Percentiles rank a stretch among this genome's conserved stretches.
phyloP scores from a whole-genome alignment of 352 stramenopile species.

The Phytophthora brassicae region DNA sequence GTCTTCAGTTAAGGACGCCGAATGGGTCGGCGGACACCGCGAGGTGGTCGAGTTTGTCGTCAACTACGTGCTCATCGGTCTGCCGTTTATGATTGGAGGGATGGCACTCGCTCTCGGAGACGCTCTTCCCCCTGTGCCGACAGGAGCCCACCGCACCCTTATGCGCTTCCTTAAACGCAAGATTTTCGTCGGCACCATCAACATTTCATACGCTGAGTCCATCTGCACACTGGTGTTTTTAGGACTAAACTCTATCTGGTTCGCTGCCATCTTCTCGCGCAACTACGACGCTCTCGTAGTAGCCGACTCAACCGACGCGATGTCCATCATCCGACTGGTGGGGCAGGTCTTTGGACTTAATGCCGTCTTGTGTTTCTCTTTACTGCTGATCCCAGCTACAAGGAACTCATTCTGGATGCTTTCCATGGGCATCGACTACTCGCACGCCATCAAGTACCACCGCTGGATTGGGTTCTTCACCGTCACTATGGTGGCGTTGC shows the following conservation, averaged over 20 bases:
- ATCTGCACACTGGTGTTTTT: slow-evolving; percentile 71
- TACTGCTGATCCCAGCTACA: slow-evolving; percentile 63
- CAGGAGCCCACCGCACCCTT: slow-evolving; percentile 65
- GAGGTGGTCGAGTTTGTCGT: slow-evolving; percentile 77
- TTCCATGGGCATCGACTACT: slow-evolving; percentile 84
- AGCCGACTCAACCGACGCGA: slow-evolving; percentile 41
- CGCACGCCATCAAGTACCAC: slow-evolving; percentile 87
- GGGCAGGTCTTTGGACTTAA: slow-evolving; percentile 79
- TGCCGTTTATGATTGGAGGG: slow-evolving; percentile 76
- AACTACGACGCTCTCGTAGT: slow-evolving; percentile 57
- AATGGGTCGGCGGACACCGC: slow-evolving; percentile 75
- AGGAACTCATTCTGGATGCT: slow-evolving; percentile 87
- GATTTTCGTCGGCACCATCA: slow-evolving; percentile 66
- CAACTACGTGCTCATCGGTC: slow-evolving; percentile 67
- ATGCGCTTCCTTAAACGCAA: slow-evolving; percentile 85
- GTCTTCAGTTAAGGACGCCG: slow-evolving; percentile 40
- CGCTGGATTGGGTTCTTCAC: slow-evolving; percentile 82
- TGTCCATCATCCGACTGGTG: slow-evolving; percentile 50
- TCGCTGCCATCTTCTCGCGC: slow-evolving; percentile 76
- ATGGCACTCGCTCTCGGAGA: slow-evolving; percentile 65
- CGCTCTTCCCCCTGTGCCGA: slow-evolving; percentile 69
- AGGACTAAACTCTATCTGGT: slow-evolving; percentile 81
- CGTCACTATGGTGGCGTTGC: slow-evolving; percentile 57
- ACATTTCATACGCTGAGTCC: slow-evolving; percentile 80
- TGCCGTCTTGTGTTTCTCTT: slow-evolving; percentile 63